A percentile compares a stretch with the other conserved stretches of the same genome.
phyloP scores from a whole-genome alignment of 2,329 filamentous ascomycete species.

The Chrysoporthe cubensis region DNA sequence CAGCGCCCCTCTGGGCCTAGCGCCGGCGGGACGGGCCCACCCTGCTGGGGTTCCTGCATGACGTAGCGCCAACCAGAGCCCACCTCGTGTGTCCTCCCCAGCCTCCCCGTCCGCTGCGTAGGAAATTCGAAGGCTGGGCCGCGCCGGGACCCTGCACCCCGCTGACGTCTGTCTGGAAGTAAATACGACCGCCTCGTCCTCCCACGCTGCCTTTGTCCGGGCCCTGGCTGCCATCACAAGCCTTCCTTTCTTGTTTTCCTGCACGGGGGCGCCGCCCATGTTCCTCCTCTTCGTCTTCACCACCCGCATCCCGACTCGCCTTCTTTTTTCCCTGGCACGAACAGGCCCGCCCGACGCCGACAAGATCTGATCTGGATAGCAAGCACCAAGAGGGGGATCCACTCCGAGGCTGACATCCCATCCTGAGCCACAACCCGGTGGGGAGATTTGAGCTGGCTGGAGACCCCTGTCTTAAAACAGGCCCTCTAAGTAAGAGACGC shows the following conservation, averaged over 20 bases:
- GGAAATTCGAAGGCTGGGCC: slow-evolving; percentile 16
- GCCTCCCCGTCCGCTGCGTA: slow-evolving; percentile 4
- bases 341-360: neutral
- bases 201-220: neutral
- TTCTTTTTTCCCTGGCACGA: neutral
- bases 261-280: no score
- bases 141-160: slow-evolving; percentile 7
- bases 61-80: slow-evolving; percentile 22
- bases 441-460: slow-evolving; percentile 13
- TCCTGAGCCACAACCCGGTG: neutral
- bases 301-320: neutral
- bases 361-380: neutral
- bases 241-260: neutral
- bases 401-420: neutral
- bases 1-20: slow-evolving; percentile 14
- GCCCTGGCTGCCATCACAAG: neutral
- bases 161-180: slow-evolving; percentile 10
- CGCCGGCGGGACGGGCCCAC: slow-evolving; percentile 8
- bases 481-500: neutral
- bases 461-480: slow-evolving; percentile 8
- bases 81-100: slow-evolving; percentile 8
- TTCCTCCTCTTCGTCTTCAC: no score
- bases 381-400: neutral
- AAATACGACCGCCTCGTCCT: neutral
- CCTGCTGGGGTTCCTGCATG: slow-evolving; percentile 27